These are phyloP conservation scores for Collybia nuda DNA, from an alignment of 768 basidiomycete genomes.

Conservation along the genomic window DNA sequence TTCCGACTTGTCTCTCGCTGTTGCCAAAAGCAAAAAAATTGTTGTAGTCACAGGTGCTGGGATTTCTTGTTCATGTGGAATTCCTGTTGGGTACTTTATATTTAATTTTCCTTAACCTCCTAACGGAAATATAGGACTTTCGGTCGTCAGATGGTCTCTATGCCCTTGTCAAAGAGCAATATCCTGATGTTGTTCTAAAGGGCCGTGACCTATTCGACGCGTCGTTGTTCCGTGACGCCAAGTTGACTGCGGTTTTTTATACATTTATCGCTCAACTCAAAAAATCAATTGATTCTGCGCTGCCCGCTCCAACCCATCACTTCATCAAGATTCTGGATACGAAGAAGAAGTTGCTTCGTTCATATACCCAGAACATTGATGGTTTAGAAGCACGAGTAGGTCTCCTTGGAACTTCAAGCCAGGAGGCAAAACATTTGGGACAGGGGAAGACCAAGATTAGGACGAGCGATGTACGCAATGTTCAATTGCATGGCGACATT, in stretches of 20 bases:
- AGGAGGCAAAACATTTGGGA: conserved; percentile 45
- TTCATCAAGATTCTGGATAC: conserved; percentile 85
- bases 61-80: conserved; percentile 94
- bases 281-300: conserved; percentile 73
- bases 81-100: conserved; percentile 69
- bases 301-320: conserved; percentile 82
- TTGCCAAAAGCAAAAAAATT: conserved; percentile 84
- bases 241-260: conserved; percentile 88
- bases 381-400: conserved; percentile 86
- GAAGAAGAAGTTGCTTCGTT: conserved; percentile 82
- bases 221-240: conserved; percentile 82
- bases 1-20: conserved; percentile 66
- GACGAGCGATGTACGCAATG: conserved; percentile 76
- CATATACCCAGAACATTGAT: conserved; percentile 98
- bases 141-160: conserved; percentile 93
- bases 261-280: conserved; percentile 94
- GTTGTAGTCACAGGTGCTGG: conserved; percentile 94
- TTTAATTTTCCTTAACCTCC: background rate
- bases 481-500: conserved; percentile 94
- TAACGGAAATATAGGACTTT: conserved; percentile 70
- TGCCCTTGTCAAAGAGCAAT: conserved; percentile 82
- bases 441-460: conserved; percentile 72
- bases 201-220: conserved; percentile 96
- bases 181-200: conserved; percentile 81
- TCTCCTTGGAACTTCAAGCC: conserved; percentile 64